These are phyloP conservation scores for Isatis tinctoria DNA, from an alignment of 345 rosid genomes.

Conservation along the genomic window DNA sequence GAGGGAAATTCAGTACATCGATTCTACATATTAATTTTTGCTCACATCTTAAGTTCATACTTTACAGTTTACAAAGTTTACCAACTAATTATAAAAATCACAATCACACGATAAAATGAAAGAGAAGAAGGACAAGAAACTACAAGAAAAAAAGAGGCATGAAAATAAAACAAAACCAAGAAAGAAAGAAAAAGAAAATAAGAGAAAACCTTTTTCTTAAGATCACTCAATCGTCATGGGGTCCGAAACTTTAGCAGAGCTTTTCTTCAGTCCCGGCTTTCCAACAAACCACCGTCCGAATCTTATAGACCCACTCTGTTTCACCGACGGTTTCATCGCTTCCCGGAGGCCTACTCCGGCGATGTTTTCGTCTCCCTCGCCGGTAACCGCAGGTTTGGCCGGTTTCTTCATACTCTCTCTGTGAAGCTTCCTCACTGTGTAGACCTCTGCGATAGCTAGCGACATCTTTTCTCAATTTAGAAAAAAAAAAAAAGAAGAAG, in stretches of 20 bases:
- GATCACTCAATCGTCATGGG: conserved; percentile 22
- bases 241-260: conserved; percentile 34
- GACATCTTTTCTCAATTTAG: conserved; percentile 12
- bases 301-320: conserved; percentile 5
- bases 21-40: neutral
- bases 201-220: neutral
- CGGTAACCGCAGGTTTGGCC: neutral
- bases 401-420: conserved; percentile 31
- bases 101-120: neutral
- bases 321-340: conserved; percentile 2
- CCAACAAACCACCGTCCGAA: conserved; percentile 27
- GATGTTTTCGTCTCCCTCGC: conserved; percentile 15
- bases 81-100: neutral
- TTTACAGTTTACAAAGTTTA: conserved; percentile 23
- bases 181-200: neutral
- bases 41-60: conserved; percentile 4
- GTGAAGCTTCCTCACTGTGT: conserved; percentile 26
- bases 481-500: neutral
- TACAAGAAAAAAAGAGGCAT: neutral
- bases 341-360: neutral
- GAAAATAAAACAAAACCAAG: neutral
- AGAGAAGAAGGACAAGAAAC: conserved; percentile 1
- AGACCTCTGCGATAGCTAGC: conserved; percentile 29
- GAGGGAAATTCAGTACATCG: neutral
- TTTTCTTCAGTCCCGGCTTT: conserved; percentile 22